Base-by-base conservation (phyloP, 148 eudicot genomes). In the Fagopyrum esculentum region DNA sequence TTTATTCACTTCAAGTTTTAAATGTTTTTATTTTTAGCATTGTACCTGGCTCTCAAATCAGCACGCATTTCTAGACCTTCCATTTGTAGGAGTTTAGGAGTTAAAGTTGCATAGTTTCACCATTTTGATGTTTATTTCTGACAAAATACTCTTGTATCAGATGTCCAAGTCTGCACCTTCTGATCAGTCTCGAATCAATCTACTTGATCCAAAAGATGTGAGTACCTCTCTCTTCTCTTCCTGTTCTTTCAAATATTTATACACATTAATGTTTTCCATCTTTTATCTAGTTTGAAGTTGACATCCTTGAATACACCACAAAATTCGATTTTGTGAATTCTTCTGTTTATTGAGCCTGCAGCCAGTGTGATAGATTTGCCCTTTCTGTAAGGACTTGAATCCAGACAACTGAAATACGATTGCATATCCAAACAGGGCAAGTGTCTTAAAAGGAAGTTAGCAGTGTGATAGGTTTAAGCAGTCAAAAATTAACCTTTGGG, bases 121-220 rank as follows among this genome's bases (percentile, higher is more conserved):
- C 40, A 35, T 35, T 35, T 35, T 35, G 40, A 35, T 35, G 40
- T 35, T 35, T 35, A 35, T 35, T 35, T 35, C 40, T 35, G 40
- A 35, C 40, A 35, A 35, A 35, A 35, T 35, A 35, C 40, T 35
- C 40, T 35, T 35, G 40, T 35, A 35, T 35, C 40, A 35, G 40
- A 35, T 35, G 40, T 35, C 40, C 40, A 35, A 35, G 40, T 35
- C 40, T 35, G 40, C 40, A 35, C 40, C 40, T 35, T 35, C 40
- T 35, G 40, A 35, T 35, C 40, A 35, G 3, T 35, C 40, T 35
- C 40, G 40, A 35, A 35, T 35, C 40, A 35, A 35, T 35, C 40
- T 35, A 35, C 40, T 35, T 35, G 40, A 35, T 35, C 40, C 94
- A 13, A 92, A 95, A 82, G 99, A 95, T 81, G 99, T 95, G 81